phyloP scores from a whole-genome alignment of 495 filamentous ascomycete species.

The Aspergillus haitiensis region DNA sequence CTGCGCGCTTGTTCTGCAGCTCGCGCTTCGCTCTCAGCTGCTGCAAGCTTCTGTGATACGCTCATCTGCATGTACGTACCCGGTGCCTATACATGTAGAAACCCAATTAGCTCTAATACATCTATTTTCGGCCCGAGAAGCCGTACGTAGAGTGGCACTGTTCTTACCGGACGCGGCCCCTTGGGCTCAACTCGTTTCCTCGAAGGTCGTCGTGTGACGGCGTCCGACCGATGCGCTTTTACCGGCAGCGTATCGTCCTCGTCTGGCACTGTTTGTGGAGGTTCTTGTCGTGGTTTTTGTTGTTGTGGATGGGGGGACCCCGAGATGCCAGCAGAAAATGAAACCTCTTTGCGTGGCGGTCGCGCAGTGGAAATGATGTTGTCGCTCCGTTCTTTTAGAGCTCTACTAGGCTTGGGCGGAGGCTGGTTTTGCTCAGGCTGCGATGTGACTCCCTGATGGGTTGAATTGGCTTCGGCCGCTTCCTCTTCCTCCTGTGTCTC shows the following conservation, averaged over 20 bases:
- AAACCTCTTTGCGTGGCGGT: conserved; percentile 44
- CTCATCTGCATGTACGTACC: conserved; percentile 25
- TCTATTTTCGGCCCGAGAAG: conserved; percentile 2
- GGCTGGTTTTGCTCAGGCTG: conserved; percentile 23
- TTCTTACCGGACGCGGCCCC: conserved; percentile 38
- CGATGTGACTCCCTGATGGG: conserved; percentile 19
- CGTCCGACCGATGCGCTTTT: conserved; percentile 38
- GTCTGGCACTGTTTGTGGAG: conserved; percentile 29
- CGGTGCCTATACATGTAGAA: conserved; percentile 20
- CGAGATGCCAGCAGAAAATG: conserved; percentile 41
- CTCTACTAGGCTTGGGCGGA: conserved; percentile 32
- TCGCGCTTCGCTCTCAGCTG: conserved; percentile 48
- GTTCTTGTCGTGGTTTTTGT: conserved; percentile 29
- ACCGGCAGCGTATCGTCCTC: conserved; percentile 43
- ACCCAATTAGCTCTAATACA: not conserved
- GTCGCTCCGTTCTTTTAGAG: conserved; percentile 45
- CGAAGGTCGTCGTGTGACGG: conserved; percentile 38
- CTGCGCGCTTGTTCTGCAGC: conserved; percentile 40
- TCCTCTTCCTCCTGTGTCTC: conserved; percentile 36
- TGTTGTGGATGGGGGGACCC: not conserved
- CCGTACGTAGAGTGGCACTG: not conserved
- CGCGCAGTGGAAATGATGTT: conserved; percentile 35
- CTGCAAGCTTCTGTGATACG: conserved; percentile 48
- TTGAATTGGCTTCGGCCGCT: conserved; percentile 27
- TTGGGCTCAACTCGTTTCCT: conserved; percentile 36